Percentiles rank a stretch among this genome's conserved stretches.
Conservation (phyloP, 2,329 filamentous ascomycete species). For the Fusarium annulatum region DNA sequence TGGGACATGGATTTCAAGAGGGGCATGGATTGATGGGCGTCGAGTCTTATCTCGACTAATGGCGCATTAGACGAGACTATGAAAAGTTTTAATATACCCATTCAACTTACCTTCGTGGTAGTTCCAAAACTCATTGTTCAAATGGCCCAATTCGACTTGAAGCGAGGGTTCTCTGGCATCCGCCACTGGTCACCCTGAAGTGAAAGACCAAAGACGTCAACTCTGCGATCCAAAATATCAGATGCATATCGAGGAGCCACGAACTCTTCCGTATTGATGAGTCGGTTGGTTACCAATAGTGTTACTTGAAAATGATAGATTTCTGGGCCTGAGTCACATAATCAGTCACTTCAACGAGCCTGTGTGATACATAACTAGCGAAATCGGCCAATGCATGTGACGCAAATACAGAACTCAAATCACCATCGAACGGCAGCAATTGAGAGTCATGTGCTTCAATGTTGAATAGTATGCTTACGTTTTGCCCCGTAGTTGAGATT, state of each 20-base stretch:
- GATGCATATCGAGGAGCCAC: not conserved
- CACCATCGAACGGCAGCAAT: not conserved
- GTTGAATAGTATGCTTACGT: not conserved
- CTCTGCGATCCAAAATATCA: not conserved
- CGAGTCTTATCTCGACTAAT: slow-evolving; percentile 22
- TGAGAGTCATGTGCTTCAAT: not conserved
- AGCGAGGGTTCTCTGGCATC: too few species aligned
- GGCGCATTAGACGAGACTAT: slow-evolving; percentile 40
- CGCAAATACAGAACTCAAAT: not conserved
- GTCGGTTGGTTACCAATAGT: not conserved
- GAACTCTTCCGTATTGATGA: not conserved
- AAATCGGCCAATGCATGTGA: not conserved
- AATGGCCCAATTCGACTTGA: not conserved
- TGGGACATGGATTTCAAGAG: slow-evolving; percentile 5
- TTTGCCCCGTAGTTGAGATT: not conserved
- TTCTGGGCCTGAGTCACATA: not conserved
- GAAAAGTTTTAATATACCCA: slow-evolving; percentile 47
- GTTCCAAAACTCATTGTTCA: fast-evolving
- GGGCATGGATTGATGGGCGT: slow-evolving; percentile 6
- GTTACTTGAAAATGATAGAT: not conserved
- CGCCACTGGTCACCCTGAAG: not conserved
- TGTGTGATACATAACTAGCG: not conserved
- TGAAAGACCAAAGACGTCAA: not conserved
- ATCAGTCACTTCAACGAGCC: too few species aligned
- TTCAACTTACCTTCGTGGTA: not conserved